phyloP scores from a whole-genome alignment of 2,329 filamentous ascomycete species.

The Aspergillus melleus region DNA sequence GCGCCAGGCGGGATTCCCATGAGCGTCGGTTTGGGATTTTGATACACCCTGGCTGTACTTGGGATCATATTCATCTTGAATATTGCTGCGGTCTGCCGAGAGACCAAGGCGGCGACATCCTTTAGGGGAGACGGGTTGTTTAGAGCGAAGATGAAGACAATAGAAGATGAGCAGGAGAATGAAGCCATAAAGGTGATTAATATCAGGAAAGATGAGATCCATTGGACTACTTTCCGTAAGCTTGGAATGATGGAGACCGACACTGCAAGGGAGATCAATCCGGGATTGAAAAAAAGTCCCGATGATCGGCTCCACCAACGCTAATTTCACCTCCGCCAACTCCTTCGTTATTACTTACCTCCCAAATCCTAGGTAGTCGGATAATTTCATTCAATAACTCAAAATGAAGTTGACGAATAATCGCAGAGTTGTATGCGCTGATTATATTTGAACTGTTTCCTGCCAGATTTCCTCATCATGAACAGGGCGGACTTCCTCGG shows the following conservation, averaged over 20 bases:
- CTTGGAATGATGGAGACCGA: background rate
- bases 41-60: constrained; percentile 47
- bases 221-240: background rate
- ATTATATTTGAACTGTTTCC: background rate
- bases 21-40: constrained; percentile 29
- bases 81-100: constrained; percentile 48
- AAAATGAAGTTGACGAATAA: background rate
- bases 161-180: background rate
- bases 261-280: background rate
- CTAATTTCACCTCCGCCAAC: background rate
- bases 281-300: background rate
- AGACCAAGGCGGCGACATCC: constrained; percentile 57
- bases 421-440: background rate
- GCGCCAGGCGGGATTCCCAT: constrained; percentile 42
- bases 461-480: background rate
- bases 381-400: background rate
- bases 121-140: constrained; percentile 27
- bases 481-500: constrained; percentile 29
- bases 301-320: background rate
- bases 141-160: background rate
- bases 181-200: background rate
- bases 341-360: too few species aligned
- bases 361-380: too few species aligned
- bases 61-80: constrained; percentile 57
- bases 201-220: background rate